Evolutionary conservation across 2,329 filamentous ascomycete species (phyloP), one percentile per base, ranked within the genome.

Genomic region (Scortechinia acanthostroma): DNA sequence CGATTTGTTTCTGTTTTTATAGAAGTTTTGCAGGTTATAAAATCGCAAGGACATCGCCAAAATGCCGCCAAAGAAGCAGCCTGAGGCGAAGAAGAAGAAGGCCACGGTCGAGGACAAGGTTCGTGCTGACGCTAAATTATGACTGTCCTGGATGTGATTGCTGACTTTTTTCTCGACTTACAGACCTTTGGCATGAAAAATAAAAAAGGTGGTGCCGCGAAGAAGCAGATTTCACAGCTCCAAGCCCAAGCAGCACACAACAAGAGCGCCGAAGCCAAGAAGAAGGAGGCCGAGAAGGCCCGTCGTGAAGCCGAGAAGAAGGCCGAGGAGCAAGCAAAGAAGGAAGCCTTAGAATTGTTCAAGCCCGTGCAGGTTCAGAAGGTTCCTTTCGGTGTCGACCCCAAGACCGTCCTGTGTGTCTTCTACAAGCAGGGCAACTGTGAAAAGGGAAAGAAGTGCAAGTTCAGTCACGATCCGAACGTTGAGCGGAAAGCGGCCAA

Each of bases 111-210:
- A 40, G 10, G 35, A 40, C 35, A 40, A 40, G 35, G 35, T 40
- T 40, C 17, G 35, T 40, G 10, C n/a, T 30, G 25, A 13, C 35
- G 10, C 35, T 40, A 13, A 10, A 15, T 40, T 19, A 10, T 13
- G 25, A 10, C 25, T 30, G n/a, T 30, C 25, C 10, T 40, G 20
- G 10, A 40, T 10, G 35, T 6, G 10, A 40, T 40, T 6, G 35
- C 35, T 40, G 20, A 40, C 17, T 19, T 10, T 19, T 10, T 17
- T 40, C 17, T 40, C 35, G 6, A 6, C 35, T 40, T 10, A 30
- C n/a, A 91, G 71, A 95, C 93, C 43, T 98, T 98, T 75, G 93
- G 93, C 57, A 97, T 98, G 93, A 98, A 98, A 72, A 98, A 98
- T 63, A 98, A 98, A 74, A 98, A 96, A 76, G 93, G 93, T 54